Evolutionary conservation across 2,329 filamentous ascomycete genomes (phyloP).

Genomic region (Whalleya microplaca): DNA sequence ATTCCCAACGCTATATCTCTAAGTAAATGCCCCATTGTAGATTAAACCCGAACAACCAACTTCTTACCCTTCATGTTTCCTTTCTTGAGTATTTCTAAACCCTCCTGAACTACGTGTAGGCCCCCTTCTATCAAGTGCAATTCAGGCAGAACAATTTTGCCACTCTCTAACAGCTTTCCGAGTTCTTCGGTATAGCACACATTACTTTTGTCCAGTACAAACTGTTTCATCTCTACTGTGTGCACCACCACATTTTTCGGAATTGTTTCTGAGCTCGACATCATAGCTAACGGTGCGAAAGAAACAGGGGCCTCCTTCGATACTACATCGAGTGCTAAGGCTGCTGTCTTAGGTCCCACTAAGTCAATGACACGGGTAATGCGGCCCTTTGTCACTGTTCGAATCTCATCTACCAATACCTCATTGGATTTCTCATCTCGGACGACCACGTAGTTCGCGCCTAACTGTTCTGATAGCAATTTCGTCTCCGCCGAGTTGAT

Average conservation of each 20-base stretch:
- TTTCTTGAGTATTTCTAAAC: conserved; percentile 39
- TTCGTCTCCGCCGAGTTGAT: conserved; percentile 39
- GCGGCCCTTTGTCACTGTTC: conserved; percentile 25
- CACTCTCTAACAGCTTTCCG: conserved; percentile 36
- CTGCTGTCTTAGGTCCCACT: conserved; percentile 42
- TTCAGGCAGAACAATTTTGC: conserved; percentile 35
- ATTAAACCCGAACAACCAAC: conserved; percentile 36
- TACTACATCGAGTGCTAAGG: conserved; percentile 33
- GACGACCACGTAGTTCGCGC: conserved; percentile 39
- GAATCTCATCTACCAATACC: conserved; percentile 40
- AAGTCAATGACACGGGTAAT: conserved; percentile 44
- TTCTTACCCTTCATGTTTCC: conserved; percentile 41
- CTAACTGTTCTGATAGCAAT: conserved; percentile 34
- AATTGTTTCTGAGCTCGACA: conserved; percentile 30
- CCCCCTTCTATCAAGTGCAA: conserved; percentile 41
- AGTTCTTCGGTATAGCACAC: conserved; percentile 36
- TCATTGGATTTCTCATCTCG: conserved; percentile 39
- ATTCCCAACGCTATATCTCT: neutral
- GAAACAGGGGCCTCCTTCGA: conserved; percentile 28
- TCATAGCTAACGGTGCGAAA: conserved; percentile 43
- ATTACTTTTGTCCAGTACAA: conserved; percentile 38
- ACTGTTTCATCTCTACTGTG: conserved; percentile 46
- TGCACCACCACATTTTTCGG: conserved; percentile 38
- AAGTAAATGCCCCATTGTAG: neutral
- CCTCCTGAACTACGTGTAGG: conserved; percentile 34